Percentiles rank a stretch among this genome's conserved stretches.
Evolutionary conservation across 257 asterid genomes (phyloP).

Genomic region (Galeopsis tetrahit): DNA sequence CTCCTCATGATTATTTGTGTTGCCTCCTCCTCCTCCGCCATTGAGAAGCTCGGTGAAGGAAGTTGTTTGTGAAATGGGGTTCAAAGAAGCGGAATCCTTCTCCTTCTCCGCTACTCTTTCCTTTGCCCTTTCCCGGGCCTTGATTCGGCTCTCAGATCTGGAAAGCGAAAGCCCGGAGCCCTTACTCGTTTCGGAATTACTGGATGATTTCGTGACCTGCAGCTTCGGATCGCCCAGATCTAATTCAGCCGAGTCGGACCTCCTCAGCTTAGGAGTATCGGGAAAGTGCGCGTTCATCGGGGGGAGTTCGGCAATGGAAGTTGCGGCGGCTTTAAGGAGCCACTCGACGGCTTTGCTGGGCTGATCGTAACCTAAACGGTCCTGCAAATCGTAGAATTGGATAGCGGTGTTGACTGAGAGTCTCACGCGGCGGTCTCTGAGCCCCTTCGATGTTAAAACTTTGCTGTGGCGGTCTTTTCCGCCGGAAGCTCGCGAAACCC

Average conservation of each 20-base stretch:
- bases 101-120: conserved; percentile 59
- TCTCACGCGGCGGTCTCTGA: conserved; percentile 82
- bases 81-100: conserved; percentile 42
- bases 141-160: conserved; percentile 58
- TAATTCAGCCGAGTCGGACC: conserved; percentile 56
- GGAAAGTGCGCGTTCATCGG: conserved; percentile 57
- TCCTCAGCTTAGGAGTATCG: conserved; percentile 46
- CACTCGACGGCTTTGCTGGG: conserved; percentile 97
- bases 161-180: conserved; percentile 60
- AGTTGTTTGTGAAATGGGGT: conserved; percentile 52
- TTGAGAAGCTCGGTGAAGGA: conserved; percentile 64
- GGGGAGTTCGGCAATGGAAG: conserved; percentile 73
- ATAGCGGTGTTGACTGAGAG: conserved; percentile 84
- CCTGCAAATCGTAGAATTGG: conserved; percentile 86
- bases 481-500: conserved; percentile 81
- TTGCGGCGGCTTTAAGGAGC: conserved; percentile 77
- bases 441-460: conserved; percentile 79
- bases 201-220: conserved; percentile 41
- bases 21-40: conserved; percentile 36
- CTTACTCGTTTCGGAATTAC: conserved; percentile 54
- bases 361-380: conserved; percentile 81
- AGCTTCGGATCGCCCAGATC: conserved; percentile 50
- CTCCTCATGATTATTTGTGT: conserved; percentile 22
- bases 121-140: conserved; percentile 59
- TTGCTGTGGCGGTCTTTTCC: conserved; percentile 91